These are phyloP conservation scores for Pseudonectria foliicola DNA, from an alignment of 2,329 filamentous ascomycete species.

Conservation along the genomic window DNA sequence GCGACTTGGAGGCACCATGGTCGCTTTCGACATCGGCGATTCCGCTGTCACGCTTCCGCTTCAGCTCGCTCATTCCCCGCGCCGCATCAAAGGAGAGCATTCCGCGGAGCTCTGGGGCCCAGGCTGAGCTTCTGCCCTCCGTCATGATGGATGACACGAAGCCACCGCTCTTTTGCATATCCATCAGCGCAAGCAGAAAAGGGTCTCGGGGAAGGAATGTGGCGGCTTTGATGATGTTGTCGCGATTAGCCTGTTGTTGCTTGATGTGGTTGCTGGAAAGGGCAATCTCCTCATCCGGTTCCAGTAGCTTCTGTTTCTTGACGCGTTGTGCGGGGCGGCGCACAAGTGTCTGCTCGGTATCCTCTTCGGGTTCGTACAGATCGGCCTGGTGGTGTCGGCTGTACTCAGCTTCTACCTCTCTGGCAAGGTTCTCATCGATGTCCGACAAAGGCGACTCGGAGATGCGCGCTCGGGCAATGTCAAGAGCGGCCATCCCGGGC, in stretches of 20 bases:
- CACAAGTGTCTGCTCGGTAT: constrained; percentile 50
- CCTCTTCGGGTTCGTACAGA: constrained; percentile 55
- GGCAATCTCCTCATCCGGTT: constrained; percentile 74
- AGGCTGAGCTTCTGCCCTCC: constrained; percentile 67
- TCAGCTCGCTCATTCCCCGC: constrained; percentile 69
- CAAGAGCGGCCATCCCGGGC: constrained; percentile 39
- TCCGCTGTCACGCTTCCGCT: constrained; percentile 88
- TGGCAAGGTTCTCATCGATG: constrained; percentile 56
- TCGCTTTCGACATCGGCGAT: constrained; percentile 72
- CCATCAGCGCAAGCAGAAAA: constrained; percentile 77
- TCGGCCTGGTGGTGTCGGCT: constrained; percentile 47
- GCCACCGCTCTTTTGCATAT: constrained; percentile 83
- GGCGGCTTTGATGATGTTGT: constrained; percentile 76
- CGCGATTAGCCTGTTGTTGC: constrained; percentile 76
- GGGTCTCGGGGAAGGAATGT: constrained; percentile 83
- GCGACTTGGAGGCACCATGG: constrained; percentile 56
- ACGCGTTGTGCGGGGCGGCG: constrained; percentile 65
- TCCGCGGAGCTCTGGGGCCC: constrained; percentile 90
- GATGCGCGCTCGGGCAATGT: constrained; percentile 51
- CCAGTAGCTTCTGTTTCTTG: constrained; percentile 71
- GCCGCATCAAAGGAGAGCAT: constrained; percentile 83
- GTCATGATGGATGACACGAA: constrained; percentile 85
- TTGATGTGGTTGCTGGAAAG: constrained; percentile 73
- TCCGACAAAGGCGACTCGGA: constrained; percentile 66
- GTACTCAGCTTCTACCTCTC: constrained; percentile 53